Percentiles rank a stretch among this genome's conserved stretches.
These are phyloP conservation scores for Phytophthora sojae DNA, from an alignment of 352 stramenopile genomes.

Conservation along the genomic window DNA sequence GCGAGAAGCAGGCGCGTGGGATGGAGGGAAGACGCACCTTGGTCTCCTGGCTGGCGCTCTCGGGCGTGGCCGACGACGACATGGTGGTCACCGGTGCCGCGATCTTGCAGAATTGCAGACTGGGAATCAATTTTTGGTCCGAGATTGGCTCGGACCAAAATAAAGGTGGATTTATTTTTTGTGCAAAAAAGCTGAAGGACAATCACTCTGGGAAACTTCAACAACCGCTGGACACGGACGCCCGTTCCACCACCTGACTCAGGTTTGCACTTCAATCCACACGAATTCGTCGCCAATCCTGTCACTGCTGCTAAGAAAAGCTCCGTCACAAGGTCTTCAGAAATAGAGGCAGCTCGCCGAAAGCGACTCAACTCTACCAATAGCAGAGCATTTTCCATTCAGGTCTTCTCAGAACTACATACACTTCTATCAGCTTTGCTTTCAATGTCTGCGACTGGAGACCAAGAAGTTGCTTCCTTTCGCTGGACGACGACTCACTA, in stretches of 20 bases:
- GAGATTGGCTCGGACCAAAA: background rate
- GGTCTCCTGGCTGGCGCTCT: constrained; percentile 23
- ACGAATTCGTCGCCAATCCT: too few species aligned
- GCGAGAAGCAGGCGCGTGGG: background rate
- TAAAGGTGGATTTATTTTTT: background rate
- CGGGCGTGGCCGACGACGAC: constrained; percentile 12
- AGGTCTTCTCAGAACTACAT: too few species aligned
- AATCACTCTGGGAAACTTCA: background rate
- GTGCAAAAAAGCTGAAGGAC: background rate
- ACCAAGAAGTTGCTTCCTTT: background rate
- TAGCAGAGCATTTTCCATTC: too few species aligned
- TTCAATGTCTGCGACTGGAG: background rate
- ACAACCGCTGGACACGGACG: too few species aligned
- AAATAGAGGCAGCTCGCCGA: too few species aligned
- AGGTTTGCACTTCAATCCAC: too few species aligned
- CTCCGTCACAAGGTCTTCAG: too few species aligned
- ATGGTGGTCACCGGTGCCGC: background rate
- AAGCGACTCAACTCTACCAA: too few species aligned
- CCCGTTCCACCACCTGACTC: too few species aligned
- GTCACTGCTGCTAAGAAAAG: too few species aligned
- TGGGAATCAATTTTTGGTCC: too few species aligned
- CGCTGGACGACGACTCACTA: constrained; percentile 1
- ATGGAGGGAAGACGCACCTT: constrained; percentile 17
- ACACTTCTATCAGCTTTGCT: too few species aligned
- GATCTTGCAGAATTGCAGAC: constrained; percentile 6